Percentiles rank a stretch among this genome's conserved stretches.
Conservation (phyloP, 73 alveolate species). For the Stentor coeruleus region DNA sequence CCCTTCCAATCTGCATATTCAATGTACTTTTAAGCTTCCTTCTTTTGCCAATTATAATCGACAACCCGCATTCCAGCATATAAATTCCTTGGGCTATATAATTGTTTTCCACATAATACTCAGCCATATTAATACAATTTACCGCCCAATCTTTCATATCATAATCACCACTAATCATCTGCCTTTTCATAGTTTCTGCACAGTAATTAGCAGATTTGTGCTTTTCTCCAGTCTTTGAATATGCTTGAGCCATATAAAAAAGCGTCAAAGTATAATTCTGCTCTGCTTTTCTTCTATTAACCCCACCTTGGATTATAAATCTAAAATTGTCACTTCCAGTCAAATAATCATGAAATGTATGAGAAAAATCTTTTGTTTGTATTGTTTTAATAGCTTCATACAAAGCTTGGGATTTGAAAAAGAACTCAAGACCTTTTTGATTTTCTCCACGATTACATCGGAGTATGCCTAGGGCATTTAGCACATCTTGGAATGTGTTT, state of each 20-base stretch:
- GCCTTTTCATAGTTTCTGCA: conserved; percentile 89
- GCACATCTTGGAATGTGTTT: conserved; percentile 66
- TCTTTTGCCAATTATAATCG: conserved; percentile 77
- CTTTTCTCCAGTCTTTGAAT: conserved; percentile 84
- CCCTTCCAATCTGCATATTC: conserved; percentile 85
- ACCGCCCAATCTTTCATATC: conserved; percentile 91
- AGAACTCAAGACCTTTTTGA: conserved; percentile 84
- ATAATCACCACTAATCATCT: conserved; percentile 80
- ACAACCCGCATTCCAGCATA: conserved; percentile 81
- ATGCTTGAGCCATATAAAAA: conserved; percentile 96
- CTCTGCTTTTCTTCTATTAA: conserved; percentile 77
- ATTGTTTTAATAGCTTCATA: neutral
- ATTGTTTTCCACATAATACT: conserved; percentile 83
- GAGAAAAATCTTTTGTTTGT: neutral
- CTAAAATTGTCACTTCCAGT: conserved; percentile 28
- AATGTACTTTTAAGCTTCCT: conserved; percentile 78
- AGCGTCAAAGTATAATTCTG: conserved; percentile 91
- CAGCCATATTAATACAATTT: conserved; percentile 90
- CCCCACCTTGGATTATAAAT: conserved; percentile 76
- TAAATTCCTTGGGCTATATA: conserved; percentile 91
- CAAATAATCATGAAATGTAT: conserved; percentile 18
- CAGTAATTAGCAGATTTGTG: conserved; percentile 92
- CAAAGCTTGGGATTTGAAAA: conserved; percentile 84
- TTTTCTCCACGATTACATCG: conserved; percentile 87
- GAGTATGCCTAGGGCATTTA: conserved; percentile 86